phyloP scores from a whole-genome alignment of 2,329 filamentous ascomycete species.

The Hypomyces rosellus region DNA sequence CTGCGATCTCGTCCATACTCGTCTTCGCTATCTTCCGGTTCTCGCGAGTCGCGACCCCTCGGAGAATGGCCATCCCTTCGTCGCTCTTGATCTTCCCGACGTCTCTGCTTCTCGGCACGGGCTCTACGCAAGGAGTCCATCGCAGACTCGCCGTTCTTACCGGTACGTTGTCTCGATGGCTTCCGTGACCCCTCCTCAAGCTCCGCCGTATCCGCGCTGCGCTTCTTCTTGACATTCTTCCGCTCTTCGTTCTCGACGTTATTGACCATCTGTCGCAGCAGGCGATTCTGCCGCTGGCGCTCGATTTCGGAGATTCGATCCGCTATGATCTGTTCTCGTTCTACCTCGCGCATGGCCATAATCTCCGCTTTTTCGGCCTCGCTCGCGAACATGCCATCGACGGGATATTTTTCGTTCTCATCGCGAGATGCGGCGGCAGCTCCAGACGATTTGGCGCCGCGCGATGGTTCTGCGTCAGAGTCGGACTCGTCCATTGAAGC shows the following conservation, averaged over 20 bases:
- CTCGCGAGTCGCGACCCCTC: conserved; percentile 31
- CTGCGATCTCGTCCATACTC: conserved; percentile 62
- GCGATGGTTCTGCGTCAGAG: conserved; percentile 49
- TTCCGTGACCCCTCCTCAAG: conserved; percentile 71
- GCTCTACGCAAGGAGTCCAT: conserved; percentile 64
- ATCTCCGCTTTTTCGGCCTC: conserved; percentile 71
- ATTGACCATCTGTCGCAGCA: conserved; percentile 70
- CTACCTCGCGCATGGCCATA: conserved; percentile 79
- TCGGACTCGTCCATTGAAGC: conserved; percentile 88
- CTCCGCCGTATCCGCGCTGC: conserved; percentile 73
- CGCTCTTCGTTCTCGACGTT: conserved; percentile 59
- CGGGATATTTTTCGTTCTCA: conserved; percentile 65
- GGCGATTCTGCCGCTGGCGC: conserved; percentile 71
- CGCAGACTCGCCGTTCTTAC: conserved; percentile 43
- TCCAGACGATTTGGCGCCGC: conserved; percentile 26
- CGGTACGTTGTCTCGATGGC: conserved; percentile 63
- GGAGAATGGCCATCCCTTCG: conserved; percentile 46
- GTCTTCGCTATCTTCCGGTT: conserved; percentile 66
- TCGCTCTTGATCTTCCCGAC: conserved; percentile 49
- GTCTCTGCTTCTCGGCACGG: conserved; percentile 52
- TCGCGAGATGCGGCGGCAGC: conserved; percentile 42
- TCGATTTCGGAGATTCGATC: conserved; percentile 81
- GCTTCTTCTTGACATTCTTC: conserved; percentile 52
- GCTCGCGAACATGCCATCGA: conserved; percentile 79
- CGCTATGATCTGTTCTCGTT: conserved; percentile 84